Evolutionary conservation across 2,329 filamentous ascomycete genomes (phyloP), one percentile per base, ranked within the genome.

Genomic region (Diaporthe caulivora): DNA sequence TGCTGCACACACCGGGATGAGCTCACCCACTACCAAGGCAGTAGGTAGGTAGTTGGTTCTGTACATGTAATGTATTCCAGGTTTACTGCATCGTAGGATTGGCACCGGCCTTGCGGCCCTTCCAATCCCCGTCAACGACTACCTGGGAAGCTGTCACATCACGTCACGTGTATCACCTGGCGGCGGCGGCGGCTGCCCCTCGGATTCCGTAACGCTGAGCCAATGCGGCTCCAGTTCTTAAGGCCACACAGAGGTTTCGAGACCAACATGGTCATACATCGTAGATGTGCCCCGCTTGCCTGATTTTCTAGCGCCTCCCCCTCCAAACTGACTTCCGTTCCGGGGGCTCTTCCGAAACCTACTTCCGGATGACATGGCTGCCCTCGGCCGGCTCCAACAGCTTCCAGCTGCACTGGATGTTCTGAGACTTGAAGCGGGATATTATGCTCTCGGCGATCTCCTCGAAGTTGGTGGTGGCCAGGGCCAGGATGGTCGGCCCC

Each of bases 401-500:
- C 83, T 93, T 93, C 95, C 95, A 98, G 77, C 92, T 87, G 84
- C 95, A 98, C 37, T 88, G 88, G 78, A 98, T 94, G 77, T 89
- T 86, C 82, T 95, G 89, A 79, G 89, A 83, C 78, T 90, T 89
- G 85, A 98, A 95, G 79, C 91, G 90, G 44, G 87, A 84, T 75
- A 98, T 91, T 78, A 97, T 95, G 80, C 91, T 90, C 67, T 91
- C 85, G 3, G 97, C 96, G 78, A 99, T 98, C 73, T 91, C 88
- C 74, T 95, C 92, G 81, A 98, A 98, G 84, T 97, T 94, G 77
- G 92, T 89, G 2, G 96, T 98, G 2, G 97, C 97, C 53, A 99
- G 88, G 4, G 96, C 97, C 57, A 99, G 87, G 76, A 99, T 98
- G 37, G 96, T 98, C 29, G 97, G 97, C 0, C 97, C 97, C 10